A percentile compares a stretch with the other conserved stretches of the same genome.
These are phyloP conservation scores for Herpetomonas tarakana DNA, from an alignment of 208 protist species.

Conservation along the genomic window DNA sequence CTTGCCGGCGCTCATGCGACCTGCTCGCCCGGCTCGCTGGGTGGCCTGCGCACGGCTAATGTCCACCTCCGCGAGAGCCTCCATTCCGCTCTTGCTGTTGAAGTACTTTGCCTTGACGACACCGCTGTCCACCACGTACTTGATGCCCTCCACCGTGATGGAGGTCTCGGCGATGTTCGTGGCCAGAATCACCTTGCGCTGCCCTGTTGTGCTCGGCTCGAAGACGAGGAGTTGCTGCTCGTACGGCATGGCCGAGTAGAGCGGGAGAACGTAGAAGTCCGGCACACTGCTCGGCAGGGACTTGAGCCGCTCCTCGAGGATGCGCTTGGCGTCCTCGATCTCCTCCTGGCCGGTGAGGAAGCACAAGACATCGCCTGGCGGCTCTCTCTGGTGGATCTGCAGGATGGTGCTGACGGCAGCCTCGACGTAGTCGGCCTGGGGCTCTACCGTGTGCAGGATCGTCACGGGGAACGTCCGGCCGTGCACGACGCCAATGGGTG, in stretches of 20 bases:
- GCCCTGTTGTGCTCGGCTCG: constrained; percentile 82
- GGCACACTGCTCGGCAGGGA: constrained; percentile 52
- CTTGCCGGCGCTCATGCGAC: constrained; percentile 96
- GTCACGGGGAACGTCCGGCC: constrained; percentile 91
- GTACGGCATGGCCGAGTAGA: constrained; percentile 97
- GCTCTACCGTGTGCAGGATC: constrained; percentile 92
- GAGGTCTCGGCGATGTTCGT: constrained; percentile 99
- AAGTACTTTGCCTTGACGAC: constrained; percentile 98
- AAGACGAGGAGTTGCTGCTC: constrained; percentile 97
- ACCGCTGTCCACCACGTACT: constrained; percentile 98
- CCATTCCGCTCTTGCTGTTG: constrained; percentile 97
- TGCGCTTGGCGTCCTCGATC: constrained; percentile 86
- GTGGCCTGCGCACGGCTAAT: constrained; percentile 93
- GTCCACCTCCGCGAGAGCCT: constrained; percentile 93
- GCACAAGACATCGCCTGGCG: constrained; percentile 97
- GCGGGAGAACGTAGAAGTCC: constrained; percentile 70
- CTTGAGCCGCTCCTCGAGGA: constrained; percentile 78
- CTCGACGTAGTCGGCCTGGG: constrained; percentile 97
- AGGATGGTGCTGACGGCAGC: constrained; percentile 96
- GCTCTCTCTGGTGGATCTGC: constrained; percentile 96
- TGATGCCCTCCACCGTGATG: constrained; percentile 98
- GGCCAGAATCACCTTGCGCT: constrained; percentile 96
- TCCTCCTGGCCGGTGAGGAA: constrained; percentile 98
- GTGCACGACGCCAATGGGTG: constrained; percentile 89
- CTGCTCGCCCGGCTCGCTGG: constrained; percentile 97